Base-by-base conservation (phyloP, 2,329 filamentous ascomycete species). In the Curvularia spicifera region DNA sequence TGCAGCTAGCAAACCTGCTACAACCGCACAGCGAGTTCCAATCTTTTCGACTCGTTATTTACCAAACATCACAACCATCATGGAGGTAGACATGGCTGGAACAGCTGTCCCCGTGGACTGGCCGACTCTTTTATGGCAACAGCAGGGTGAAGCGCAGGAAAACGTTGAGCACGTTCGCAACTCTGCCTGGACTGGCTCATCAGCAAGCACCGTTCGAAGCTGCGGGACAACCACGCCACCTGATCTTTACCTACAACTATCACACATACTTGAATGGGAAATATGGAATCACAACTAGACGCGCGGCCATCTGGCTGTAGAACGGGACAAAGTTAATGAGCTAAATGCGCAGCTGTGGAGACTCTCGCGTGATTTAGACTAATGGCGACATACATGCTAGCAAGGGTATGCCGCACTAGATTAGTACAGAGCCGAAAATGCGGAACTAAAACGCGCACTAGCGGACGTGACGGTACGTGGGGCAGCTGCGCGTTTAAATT, bases 101-200 rank as follows among this genome's bases (percentile, higher is more conserved):
- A 43, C 40, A 43, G 40, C 40, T 43, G 40, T 43, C 40, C 40
- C 40, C 40, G 40, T 43, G 20, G 40, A 43, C 40, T 43, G 40
- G 40, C 40, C 40, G 3, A 43, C 40, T 24, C 40, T 43, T 20
- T 6, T 43, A 43, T 22, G 40, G 40, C 40, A 20, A 43, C 40
- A 43, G 18, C 40, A 43, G 24, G 40, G 20, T 8, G 40, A 43
- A 43, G 40, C 18, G 40, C 40, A 28, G 26, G 26, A 28, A 28
- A 43, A 43, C 12, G 24, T 6, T 24, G 40, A 43, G 7, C 40
- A 43, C 24, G 5, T 3, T 43, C 40, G 20, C 40, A 43, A 43
- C 40, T 24, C 40, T 7, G 7, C 20, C 40, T 43, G 40, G 40
- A 22, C 40, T 3, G 24, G 20, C 7, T 13, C 40, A 43, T 12